phyloP scores from a whole-genome alignment of 371 early-diverging fungal genomes.

The Batrachochytrium dendrobatidis region DNA sequence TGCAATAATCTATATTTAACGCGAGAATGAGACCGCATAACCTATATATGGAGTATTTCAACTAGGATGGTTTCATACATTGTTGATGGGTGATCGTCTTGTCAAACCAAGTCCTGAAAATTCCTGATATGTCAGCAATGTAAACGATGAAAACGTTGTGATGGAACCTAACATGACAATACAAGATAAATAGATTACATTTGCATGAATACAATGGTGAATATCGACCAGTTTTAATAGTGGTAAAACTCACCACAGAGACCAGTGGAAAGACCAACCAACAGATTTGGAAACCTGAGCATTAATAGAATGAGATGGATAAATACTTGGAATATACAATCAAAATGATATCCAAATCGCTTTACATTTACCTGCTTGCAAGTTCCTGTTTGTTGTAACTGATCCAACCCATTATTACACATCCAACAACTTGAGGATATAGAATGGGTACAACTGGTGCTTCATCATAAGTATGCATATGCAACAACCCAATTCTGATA shows the following conservation, averaged over 20 bases:
- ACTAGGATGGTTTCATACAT: too few species aligned
- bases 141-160: conserved; percentile 22
- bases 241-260: conserved; percentile 17
- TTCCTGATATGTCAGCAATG: conserved; percentile 9
- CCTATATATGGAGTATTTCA: too few species aligned
- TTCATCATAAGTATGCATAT: conserved; percentile 13
- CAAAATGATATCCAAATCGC: too few species aligned
- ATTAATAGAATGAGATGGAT: background rate
- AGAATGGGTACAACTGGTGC: conserved; percentile 13
- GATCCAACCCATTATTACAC: conserved; percentile 22
- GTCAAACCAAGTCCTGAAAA: too few species aligned
- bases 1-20: conserved; percentile 13
- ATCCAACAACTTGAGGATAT: conserved; percentile 23
- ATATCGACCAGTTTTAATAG: too few species aligned
- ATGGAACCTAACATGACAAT: conserved; percentile 14
- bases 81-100: too few species aligned
- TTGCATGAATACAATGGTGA: background rate
- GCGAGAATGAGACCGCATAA: background rate
- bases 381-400: conserved; percentile 8
- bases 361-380: conserved; percentile 3
- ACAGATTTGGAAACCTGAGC: conserved; percentile 8
- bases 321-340: background rate
- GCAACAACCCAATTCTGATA: conserved; percentile 15
- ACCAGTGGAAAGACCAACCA: conserved; percentile 19
- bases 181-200: background rate